Base-by-base conservation (phyloP, 1,284 basidiomycete species). In the Rhodotorula sp. region DNA sequence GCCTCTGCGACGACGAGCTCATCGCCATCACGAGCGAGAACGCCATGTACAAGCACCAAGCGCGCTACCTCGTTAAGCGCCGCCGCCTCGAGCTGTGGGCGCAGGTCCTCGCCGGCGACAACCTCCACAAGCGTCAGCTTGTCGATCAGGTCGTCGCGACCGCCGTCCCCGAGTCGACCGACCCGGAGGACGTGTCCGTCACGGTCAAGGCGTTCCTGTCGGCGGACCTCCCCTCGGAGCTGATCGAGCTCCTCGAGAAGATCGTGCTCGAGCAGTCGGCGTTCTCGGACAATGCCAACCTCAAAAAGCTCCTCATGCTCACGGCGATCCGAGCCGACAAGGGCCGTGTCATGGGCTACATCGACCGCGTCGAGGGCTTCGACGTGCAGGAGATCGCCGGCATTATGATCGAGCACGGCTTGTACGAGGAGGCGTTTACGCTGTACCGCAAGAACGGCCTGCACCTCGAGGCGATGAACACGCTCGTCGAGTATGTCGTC, bases 21-120 rank as follows among this genome's bases (percentile, higher is more conserved):
- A 94, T 99, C 81, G 83, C 88, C 46, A 96, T 99, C 82, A 99
- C 97, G 67, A 99, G 99, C 82, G 96, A 97, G 79, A 99, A 99
- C 85, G 91, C 94, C 46, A 99, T 99, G 97, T 99, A 97, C 88
- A 99, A 99, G 85, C 96, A 99, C 81, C 97, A 99, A 83, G 92
- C 97, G 66, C 89, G 97, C 53, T 99, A 99, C 84, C 89, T 99
- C 73, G 93, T 98, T 81, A 97, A 96, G 84, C 90, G 97, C 76
- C 91, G 96, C 74, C 90, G 95, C 76, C 88, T 92, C 36, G 96
- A 99, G 76, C 89, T 99, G 58, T 99, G 97, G 97, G 89, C 90
- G 5, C 93, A 97, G 83, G 97, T 99, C 54, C 89, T 99, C 67
- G 85, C 88, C 36, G 86, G 88, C 15, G 94, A 96, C 79, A 97